Percentiles rank a stretch among this genome's conserved stretches.
Conservation (phyloP, 257 asterid genomes). For the Solanum stenotomum region DNA sequence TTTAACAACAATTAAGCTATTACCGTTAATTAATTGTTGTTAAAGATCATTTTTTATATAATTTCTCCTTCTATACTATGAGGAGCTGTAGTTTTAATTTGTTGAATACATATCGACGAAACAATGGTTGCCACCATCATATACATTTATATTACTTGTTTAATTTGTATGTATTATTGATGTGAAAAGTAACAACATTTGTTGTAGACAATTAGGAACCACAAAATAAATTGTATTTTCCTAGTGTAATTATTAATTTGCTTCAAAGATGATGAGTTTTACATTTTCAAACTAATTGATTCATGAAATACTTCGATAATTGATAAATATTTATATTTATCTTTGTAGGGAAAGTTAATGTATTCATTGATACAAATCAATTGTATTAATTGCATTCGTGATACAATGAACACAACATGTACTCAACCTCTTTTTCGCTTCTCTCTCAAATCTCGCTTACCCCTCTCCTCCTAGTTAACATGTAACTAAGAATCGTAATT, state of each 20-base stretch:
- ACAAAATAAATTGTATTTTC: not conserved
- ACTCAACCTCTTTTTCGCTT: not conserved
- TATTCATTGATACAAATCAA: too few relatives aligned
- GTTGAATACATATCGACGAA: not conserved
- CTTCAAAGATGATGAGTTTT: not conserved
- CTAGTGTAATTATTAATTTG: too few relatives aligned
- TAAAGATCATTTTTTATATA: too few relatives aligned
- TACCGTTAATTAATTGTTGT: not conserved
- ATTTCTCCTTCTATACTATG: too few relatives aligned
- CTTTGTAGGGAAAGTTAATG: too few relatives aligned
- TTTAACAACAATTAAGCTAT: not conserved
- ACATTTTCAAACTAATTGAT: not conserved
- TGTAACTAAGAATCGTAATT: too few relatives aligned
- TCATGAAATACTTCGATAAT: not conserved
- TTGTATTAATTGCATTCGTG: not conserved
- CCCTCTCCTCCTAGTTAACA: too few relatives aligned
- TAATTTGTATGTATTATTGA: not conserved
- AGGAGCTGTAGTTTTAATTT: not conserved
- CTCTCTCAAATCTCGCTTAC: too few relatives aligned
- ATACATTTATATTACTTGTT: not conserved
- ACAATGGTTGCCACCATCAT: not conserved
- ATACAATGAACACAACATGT: too few relatives aligned
- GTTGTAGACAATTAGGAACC: not conserved
- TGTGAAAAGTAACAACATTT: not conserved
- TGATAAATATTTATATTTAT: not conserved